These are phyloP conservation scores for Plasmodium inui DNA, from an alignment of 169 alveolate species.

Conservation along the genomic window DNA sequence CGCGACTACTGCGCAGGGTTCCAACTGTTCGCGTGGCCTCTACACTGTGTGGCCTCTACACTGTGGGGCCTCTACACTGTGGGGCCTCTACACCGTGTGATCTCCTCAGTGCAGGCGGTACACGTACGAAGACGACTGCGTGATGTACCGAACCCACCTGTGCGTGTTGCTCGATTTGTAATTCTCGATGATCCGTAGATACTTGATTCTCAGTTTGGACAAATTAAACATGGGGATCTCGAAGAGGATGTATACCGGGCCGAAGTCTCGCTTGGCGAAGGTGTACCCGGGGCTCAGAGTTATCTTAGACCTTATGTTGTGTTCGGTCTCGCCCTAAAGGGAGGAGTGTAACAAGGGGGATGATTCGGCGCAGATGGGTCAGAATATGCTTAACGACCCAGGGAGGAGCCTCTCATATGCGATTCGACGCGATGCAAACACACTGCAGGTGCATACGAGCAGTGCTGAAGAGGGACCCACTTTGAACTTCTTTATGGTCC, in stretches of 20 bases:
- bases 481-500: constrained; percentile 93
- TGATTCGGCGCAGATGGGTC: not conserved
- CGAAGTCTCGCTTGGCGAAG: constrained; percentile 89
- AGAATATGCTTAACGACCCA: no score
- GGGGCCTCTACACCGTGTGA: no score
- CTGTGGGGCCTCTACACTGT: no score
- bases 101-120: constrained; percentile 82
- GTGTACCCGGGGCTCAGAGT: constrained; percentile 79
- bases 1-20: not conserved
- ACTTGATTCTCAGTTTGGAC: constrained; percentile 92
- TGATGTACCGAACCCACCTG: constrained; percentile 97
- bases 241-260: constrained; percentile 92
- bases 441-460: no score
- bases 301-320: constrained; percentile 76
- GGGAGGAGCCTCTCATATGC: not conserved
- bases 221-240: constrained; percentile 97
- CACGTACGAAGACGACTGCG: constrained; percentile 94
- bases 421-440: no score
- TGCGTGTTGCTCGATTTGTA: constrained; percentile 89
- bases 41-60: not conserved
- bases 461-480: constrained; percentile 84
- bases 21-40: not conserved
- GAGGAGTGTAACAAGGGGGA: not conserved
- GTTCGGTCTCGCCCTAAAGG: constrained; percentile 43
- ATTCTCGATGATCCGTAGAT: constrained; percentile 91